These are phyloP conservation scores for Penicillium sp. DNA, from an alignment of 2,329 filamentous ascomycete genomes.

Conservation along the genomic window DNA sequence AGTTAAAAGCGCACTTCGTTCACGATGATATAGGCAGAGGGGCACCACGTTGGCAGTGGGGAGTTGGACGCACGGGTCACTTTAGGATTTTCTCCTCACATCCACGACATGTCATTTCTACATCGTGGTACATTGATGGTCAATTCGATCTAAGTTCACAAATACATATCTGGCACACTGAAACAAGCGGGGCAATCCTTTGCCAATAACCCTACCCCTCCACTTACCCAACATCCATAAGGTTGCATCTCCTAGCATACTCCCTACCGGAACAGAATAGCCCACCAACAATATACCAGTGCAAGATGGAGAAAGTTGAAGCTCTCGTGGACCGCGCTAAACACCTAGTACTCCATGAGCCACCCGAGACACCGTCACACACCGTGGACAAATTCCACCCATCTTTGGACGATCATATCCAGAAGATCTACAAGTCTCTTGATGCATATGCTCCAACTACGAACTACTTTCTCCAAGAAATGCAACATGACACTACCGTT, in stretches of 20 bases:
- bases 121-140: background rate
- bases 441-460: slow-evolving; percentile 18
- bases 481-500: slow-evolving; percentile 20
- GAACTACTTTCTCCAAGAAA: slow-evolving; percentile 24
- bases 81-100: background rate
- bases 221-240: background rate
- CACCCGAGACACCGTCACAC: background rate
- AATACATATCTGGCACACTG: background rate
- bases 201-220: slow-evolving; percentile 1
- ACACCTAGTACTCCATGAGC: slow-evolving; percentile 17
- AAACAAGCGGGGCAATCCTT: slow-evolving; percentile 3
- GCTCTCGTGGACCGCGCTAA: slow-evolving; percentile 21
- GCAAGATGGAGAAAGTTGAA: slow-evolving; percentile 22
- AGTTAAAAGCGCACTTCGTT: no score
- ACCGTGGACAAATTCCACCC: slow-evolving; percentile 31
- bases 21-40: background rate
- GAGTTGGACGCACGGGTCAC: slow-evolving; percentile 8
- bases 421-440: slow-evolving; percentile 37
- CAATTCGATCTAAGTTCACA: background rate
- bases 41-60: slow-evolving; percentile 9
- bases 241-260: background rate
- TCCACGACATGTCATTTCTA: background rate
- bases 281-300: background rate
- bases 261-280: background rate
- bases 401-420: slow-evolving; percentile 34